phyloP scores from a whole-genome alignment of 345 rosid genomes.

The Psidium friedrichsthalianum region DNA sequence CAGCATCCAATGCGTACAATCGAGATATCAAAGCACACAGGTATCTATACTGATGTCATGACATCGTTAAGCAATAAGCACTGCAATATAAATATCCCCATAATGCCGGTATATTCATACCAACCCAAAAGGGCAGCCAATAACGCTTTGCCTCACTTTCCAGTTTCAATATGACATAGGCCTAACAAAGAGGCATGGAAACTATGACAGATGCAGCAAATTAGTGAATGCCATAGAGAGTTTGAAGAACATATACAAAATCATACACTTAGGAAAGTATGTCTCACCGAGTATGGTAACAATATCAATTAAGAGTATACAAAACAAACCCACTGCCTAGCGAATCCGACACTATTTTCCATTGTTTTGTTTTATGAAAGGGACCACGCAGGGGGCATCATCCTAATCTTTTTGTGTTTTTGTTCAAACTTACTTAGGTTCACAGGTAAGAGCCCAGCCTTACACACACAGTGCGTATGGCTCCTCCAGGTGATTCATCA shows the following conservation, averaged over 20 bases:
- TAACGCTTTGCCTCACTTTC: not conserved
- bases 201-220: not conserved
- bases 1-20: not conserved
- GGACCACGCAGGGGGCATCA: slow-evolving; percentile 20
- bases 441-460: slow-evolving; percentile 29
- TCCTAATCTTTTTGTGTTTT: slow-evolving; percentile 6
- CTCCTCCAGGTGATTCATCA: slow-evolving; percentile 57
- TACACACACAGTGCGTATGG: slow-evolving; percentile 20
- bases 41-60: not conserved
- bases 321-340: slow-evolving; percentile 66
- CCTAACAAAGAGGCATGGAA: not conserved
- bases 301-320: not conserved
- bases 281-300: not conserved
- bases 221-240: not conserved
- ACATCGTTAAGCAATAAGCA: not conserved
- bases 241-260: not conserved
- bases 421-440: slow-evolving; percentile 30
- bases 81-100: not conserved
- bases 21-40: not conserved
- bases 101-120: not conserved
- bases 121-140: not conserved
- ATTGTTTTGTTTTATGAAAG: slow-evolving; percentile 18
- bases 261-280: not conserved
- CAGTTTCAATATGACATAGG: not conserved
- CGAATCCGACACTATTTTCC: slow-evolving; percentile 52